Percentiles rank a stretch among this genome's conserved stretches.
phyloP scores from a whole-genome alignment of 106 monocot genomes.

The Phalaenopsis aphrodite region DNA sequence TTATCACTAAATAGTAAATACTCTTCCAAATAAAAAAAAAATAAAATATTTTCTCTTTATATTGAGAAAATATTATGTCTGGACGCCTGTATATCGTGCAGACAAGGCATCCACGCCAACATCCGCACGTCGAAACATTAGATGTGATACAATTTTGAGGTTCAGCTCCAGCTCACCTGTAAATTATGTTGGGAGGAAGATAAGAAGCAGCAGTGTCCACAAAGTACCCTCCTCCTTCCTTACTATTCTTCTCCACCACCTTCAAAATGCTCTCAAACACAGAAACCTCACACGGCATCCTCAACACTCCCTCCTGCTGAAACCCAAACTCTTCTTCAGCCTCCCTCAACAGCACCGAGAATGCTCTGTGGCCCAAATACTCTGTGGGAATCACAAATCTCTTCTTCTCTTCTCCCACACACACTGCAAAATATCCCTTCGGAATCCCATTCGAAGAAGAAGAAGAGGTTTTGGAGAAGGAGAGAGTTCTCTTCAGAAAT shows the following conservation, averaged over 20 bases:
- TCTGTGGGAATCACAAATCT: conserved; percentile 54
- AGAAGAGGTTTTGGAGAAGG: conserved; percentile 42
- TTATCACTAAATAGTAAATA: too few relatives aligned
- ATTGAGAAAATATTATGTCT: too few relatives aligned
- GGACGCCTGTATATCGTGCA: too few relatives aligned
- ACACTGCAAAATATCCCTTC: conserved; percentile 45
- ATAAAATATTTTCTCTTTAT: too few relatives aligned
- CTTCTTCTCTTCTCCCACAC: conserved; percentile 39
- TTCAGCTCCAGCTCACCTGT: neutral
- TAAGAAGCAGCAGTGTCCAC: too few relatives aligned
- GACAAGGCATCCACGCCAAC: too few relatives aligned
- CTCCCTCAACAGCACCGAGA: conserved; percentile 30
- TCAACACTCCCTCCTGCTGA: conserved; percentile 48
- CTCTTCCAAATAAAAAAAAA: too few relatives aligned
- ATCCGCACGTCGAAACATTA: too few relatives aligned
- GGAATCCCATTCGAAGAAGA: conserved; percentile 19
- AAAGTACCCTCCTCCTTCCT: conserved; percentile 19
- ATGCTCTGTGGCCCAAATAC: conserved; percentile 41
- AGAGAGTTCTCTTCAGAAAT: conserved; percentile 68
- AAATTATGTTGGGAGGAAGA: too few relatives aligned
- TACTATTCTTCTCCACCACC: conserved; percentile 27
- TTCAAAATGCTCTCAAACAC: conserved; percentile 39
- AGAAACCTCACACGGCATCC: conserved; percentile 49
- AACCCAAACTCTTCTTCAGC: conserved; percentile 67
- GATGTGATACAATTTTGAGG: too few relatives aligned